phyloP scores from a whole-genome alignment of 192 early-diverging fungal genomes.

The Coemansia sp. region DNA sequence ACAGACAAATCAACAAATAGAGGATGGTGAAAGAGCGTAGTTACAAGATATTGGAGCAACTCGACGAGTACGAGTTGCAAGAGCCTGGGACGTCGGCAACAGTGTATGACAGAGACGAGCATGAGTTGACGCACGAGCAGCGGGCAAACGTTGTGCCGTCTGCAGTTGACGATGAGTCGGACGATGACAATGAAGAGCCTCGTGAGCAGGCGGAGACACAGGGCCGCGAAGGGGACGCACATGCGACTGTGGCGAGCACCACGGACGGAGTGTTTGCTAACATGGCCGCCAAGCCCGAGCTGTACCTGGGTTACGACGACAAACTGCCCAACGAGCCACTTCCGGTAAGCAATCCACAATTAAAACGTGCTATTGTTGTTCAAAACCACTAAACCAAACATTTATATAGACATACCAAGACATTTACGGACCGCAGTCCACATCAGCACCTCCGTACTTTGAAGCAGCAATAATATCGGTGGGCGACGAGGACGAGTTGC shows the following conservation, averaged over 20 bases:
- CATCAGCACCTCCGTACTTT: conserved; percentile 67
- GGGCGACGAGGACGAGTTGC: conserved; percentile 78
- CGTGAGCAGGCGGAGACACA: conserved; percentile 1
- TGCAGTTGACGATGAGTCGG: conserved; percentile 26
- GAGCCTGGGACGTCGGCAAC: conserved; percentile 26
- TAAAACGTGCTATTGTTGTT: too few species aligned
- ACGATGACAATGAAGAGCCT: conserved; percentile 13
- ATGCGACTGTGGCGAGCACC: conserved; percentile 19
- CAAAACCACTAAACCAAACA: too few species aligned
- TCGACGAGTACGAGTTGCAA: conserved; percentile 53
- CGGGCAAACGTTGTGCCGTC: conserved; percentile 43
- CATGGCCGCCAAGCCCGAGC: conserved; percentile 55
- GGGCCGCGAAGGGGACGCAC: not conserved
- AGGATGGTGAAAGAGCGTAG: conserved; percentile 50
- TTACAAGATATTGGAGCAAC: conserved; percentile 54
- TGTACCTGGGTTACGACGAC: conserved; percentile 50
- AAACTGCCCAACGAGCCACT: conserved; percentile 47
- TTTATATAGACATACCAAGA: conserved; percentile 65
- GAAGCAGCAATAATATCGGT: conserved; percentile 75
- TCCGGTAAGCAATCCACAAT: conserved; percentile 8
- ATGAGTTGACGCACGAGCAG: conserved; percentile 31
- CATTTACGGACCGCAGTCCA: conserved; percentile 66
- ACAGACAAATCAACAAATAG: not conserved
- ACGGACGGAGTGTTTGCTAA: conserved; percentile 59
- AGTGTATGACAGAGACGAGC: conserved; percentile 25